A percentile compares a stretch with the other conserved stretches of the same genome.
phyloP scores from a whole-genome alignment of 805 yeast genomes.

The Alloascoidea hylecoeti region DNA sequence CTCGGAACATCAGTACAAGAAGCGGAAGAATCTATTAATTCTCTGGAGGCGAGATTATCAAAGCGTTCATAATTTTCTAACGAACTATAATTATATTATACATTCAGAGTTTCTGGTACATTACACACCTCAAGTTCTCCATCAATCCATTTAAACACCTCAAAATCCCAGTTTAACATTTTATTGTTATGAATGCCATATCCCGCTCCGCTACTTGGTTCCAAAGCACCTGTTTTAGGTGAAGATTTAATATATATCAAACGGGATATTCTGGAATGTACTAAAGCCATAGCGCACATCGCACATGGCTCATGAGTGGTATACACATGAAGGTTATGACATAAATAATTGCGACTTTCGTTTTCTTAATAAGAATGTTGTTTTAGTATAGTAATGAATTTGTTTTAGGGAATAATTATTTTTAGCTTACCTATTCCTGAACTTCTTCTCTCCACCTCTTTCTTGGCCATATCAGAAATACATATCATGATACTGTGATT shows the following conservation, averaged over 20 bases:
- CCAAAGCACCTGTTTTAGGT: slow-evolving; percentile 37
- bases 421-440: slow-evolving; percentile 3
- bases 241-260: slow-evolving; percentile 44
- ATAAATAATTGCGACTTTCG: slow-evolving; percentile 38
- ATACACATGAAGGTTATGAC: slow-evolving; percentile 64
- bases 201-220: slow-evolving; percentile 42
- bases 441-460: slow-evolving; percentile 29
- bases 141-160: slow-evolving; percentile 58
- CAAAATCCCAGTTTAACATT: slow-evolving; percentile 77
- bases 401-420: slow-evolving; percentile 2
- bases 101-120: background rate
- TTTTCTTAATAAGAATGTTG: slow-evolving; percentile 7
- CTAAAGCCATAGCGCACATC: slow-evolving; percentile 93
- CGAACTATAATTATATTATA: background rate
- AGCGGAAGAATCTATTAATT: background rate
- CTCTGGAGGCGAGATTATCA: background rate
- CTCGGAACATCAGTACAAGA: background rate
- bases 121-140: slow-evolving; percentile 10
- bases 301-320: slow-evolving; percentile 94
- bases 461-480: slow-evolving; percentile 45
- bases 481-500: slow-evolving; percentile 69
- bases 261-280: slow-evolving; percentile 74
- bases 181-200: slow-evolving; percentile 66
- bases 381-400: slow-evolving; percentile 2
- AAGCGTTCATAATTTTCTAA: background rate